Evolutionary conservation across 257 asterid genomes (phyloP).

Genomic region (Nicotiana undulata): DNA sequence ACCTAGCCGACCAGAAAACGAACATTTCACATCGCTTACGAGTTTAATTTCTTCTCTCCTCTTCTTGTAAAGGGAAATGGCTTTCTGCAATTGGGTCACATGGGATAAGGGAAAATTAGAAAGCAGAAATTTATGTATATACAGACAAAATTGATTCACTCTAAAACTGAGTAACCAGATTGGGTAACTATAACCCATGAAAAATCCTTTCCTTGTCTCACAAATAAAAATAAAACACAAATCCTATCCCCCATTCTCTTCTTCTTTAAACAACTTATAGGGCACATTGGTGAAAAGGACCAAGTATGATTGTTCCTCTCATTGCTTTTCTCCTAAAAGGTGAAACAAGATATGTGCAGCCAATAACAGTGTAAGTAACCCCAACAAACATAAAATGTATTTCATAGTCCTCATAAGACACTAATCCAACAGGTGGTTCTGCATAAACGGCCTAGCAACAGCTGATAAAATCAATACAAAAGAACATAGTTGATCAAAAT

Average conservation of each 20-base stretch:
- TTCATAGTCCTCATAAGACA: not conserved
- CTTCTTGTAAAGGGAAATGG: constrained; percentile 62
- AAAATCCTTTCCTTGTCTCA: not conserved
- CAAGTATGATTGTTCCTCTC: not conserved
- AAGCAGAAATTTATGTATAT: not conserved
- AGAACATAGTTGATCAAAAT: not conserved
- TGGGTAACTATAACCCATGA: not conserved
- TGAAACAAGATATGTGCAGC: not conserved
- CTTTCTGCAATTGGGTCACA: constrained; percentile 50
- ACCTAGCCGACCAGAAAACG: constrained; percentile 9
- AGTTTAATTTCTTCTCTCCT: constrained; percentile 31
- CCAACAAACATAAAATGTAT: not conserved
- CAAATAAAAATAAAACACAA: not conserved
- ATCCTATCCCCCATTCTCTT: not conserved
- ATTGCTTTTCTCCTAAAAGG: not conserved
- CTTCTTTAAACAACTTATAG: not conserved
- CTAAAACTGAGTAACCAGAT: not conserved
- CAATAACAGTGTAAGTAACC: not conserved
- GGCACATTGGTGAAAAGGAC: not conserved
- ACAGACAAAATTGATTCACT: not conserved
- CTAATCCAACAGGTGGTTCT: not conserved
- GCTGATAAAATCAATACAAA: not conserved
- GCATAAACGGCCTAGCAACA: not conserved
- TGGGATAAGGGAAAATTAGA: constrained; percentile 8
- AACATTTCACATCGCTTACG: constrained; percentile 21